Base-by-base conservation (phyloP, 257 asterid genomes). In the Petunia axillaris region DNA sequence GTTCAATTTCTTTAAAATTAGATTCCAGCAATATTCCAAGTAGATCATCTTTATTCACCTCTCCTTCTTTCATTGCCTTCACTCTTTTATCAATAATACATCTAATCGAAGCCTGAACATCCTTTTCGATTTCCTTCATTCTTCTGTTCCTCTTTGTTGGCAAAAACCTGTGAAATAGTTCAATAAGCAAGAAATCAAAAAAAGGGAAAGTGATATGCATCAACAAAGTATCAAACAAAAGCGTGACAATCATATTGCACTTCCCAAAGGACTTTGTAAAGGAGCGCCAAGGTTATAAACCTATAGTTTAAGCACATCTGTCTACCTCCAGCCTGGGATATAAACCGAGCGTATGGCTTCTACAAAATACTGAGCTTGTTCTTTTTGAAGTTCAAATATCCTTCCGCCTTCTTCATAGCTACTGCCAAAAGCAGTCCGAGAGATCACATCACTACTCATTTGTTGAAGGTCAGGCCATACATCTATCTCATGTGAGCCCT, bases 351-450 rank as follows among this genome's bases (percentile, higher is more conserved):
- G 14, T 14, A 46, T 1, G 25, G 13, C 64, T 39, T 43, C 6
- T 25, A 46, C 50, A n/a, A 5, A 25, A 38, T 59, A 15, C 1
- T 41, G 75, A n/a, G 35, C 7, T 9, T 81, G 80, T 48, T 81
- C 76, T 36, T n/a, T 57, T 64, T 87, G 91, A 35, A 81, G 88
- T 46, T 79, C 89, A 44, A 89, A 85, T 62, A 89, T 85, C 63
- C n/a, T 82, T 84, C 85, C 82, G 36, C 91, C 93, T 84, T 89
- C 90, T 82, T 84, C 80, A 63, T 84, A 89, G 77, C 79, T 87
- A 57, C 93, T 86, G 1, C 91, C 93, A 83, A 89, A 89, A 40
- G 91, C 85, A 7, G 93, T 81, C 2, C 93, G 86, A 6, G 93
- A 87, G 58, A 89, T 84, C 3, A 84, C 86, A 78, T 83, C 91